Evolutionary conservation across 805 yeast species (phyloP).

Genomic region (Barnettozyma vustinii): DNA sequence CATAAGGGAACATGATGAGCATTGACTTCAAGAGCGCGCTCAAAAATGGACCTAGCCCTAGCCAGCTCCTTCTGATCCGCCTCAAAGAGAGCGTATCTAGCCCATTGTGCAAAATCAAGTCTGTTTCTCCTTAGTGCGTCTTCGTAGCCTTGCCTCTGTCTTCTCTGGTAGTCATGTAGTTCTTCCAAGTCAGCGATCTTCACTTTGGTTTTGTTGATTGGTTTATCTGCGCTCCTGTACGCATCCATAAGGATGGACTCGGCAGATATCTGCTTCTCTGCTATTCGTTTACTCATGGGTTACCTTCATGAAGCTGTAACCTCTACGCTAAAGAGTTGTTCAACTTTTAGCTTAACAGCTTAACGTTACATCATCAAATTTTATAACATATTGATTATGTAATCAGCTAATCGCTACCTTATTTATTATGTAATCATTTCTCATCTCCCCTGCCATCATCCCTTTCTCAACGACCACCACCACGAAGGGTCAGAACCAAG

Average conservation of each 20-base stretch:
- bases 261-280: slow-evolving; percentile 48
- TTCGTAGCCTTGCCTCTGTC: slow-evolving; percentile 79
- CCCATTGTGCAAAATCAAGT: slow-evolving; percentile 81
- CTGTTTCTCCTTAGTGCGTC: slow-evolving; percentile 82
- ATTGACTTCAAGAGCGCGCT: slow-evolving; percentile 77
- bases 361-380: no score
- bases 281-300: background rate
- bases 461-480: slow-evolving; percentile 58
- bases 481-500: slow-evolving; percentile 87
- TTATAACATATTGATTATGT: background rate
- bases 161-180: slow-evolving; percentile 63
- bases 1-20: slow-evolving; percentile 76
- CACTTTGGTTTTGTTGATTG: slow-evolving; percentile 36
- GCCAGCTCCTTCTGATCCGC: slow-evolving; percentile 68
- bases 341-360: background rate
- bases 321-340: background rate
- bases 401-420: background rate
- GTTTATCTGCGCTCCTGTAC: slow-evolving; percentile 40
- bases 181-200: slow-evolving; percentile 75
- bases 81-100: slow-evolving; percentile 88
- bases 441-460: background rate
- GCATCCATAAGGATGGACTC: slow-evolving; percentile 62
- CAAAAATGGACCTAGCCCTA: slow-evolving; percentile 83
- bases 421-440: slow-evolving; percentile 1
- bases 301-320: background rate